Evolutionary conservation across 129 eudicot genomes (phyloP), one percentile per base, ranked within the genome.

Genomic region (Glebionis coronaria): DNA sequence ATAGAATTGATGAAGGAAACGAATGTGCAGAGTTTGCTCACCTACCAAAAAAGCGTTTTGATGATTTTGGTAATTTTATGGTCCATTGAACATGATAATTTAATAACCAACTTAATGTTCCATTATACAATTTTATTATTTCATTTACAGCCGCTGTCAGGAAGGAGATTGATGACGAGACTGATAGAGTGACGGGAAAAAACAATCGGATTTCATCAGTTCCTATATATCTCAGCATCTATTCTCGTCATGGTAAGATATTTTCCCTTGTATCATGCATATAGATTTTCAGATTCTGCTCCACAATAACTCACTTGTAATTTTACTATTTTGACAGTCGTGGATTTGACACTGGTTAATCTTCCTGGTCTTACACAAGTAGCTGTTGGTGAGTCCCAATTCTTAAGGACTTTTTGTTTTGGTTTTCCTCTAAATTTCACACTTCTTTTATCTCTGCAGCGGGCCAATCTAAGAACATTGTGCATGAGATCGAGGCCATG

Each of bases 21-120:
- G 99, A 94, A 79, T 84, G 84, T 85, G 97, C 93, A 19, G 99
- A 94, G 76, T 94, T 94, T 57, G 89, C 88, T 47, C 99, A 94
- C 72, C 78, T 71, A 52, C 97, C 95, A 38, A 84, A 93, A 71
- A 94, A 87, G 65, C 78, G 56, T 61, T 89, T 81, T 68, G 83
- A 90, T 67, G 99, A 94, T 72, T 94, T 94, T 81, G 82, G 99
- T 94, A 72, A 35, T 23, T 35, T 35, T 35, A 1, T 35, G 42
- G 42, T 35, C 9, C 42, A 7, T 35, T 74, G 79, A 9, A 56
- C 27, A n/a, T 35, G 31, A 45, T 13, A 31, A 12, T 31, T 65
- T 25, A 25, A 58, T 14, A 4, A 46, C 14, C 14, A 40, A 46
- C 40, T 65, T 7, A 47, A 19, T n/a, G 12, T 27, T 13, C n/a